A percentile compares a stretch with the other conserved stretches of the same genome.
These are phyloP conservation scores for Neodidymelliopsis sp. DNA, from an alignment of 2,329 filamentous ascomycete species.

Conservation along the genomic window DNA sequence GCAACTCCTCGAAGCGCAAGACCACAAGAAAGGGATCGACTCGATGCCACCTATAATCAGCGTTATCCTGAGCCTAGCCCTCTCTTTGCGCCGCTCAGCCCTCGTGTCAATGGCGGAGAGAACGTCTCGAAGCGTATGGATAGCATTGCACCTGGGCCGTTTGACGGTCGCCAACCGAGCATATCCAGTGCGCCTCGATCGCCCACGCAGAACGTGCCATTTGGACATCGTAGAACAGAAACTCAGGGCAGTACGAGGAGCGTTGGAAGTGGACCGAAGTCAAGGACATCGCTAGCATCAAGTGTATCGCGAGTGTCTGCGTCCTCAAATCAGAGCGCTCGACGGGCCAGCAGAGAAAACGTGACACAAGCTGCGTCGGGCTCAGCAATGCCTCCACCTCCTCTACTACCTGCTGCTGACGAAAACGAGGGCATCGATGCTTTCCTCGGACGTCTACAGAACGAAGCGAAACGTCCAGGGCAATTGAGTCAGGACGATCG, in stretches of 20 bases:
- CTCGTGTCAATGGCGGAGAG: slow-evolving; percentile 51
- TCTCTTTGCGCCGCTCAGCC: slow-evolving; percentile 59
- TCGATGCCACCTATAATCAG: slow-evolving; percentile 36
- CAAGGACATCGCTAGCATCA: slow-evolving; percentile 40
- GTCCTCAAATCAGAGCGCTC: slow-evolving; percentile 37
- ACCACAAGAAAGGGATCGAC: slow-evolving; percentile 30
- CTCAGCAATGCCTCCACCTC: slow-evolving; percentile 25
- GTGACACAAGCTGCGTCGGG: slow-evolving; percentile 18
- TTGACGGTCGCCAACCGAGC: slow-evolving; percentile 56
- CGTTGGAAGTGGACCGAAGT: slow-evolving; percentile 35
- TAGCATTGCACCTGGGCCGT: slow-evolving; percentile 71
- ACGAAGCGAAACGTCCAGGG: slow-evolving; percentile 36
- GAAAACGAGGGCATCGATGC: slow-evolving; percentile 48
- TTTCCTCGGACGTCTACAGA: slow-evolving; percentile 48
- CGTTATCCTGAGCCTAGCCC: slow-evolving; percentile 45
- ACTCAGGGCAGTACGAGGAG: slow-evolving; percentile 46
- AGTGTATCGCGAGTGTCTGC: slow-evolving; percentile 41
- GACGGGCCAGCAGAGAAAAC: slow-evolving; percentile 37
- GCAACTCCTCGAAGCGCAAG: slow-evolving; percentile 33
- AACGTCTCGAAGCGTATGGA: slow-evolving; percentile 69
- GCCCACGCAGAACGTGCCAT: slow-evolving; percentile 30
- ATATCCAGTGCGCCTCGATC: slow-evolving; percentile 45
- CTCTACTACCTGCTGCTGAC: slow-evolving; percentile 29
- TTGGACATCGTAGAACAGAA: slow-evolving; percentile 45
- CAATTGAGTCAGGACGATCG: slow-evolving; percentile 25